Conservation (phyloP, 352 stramenopile genomes). For the Pythium angustatum region DNA sequence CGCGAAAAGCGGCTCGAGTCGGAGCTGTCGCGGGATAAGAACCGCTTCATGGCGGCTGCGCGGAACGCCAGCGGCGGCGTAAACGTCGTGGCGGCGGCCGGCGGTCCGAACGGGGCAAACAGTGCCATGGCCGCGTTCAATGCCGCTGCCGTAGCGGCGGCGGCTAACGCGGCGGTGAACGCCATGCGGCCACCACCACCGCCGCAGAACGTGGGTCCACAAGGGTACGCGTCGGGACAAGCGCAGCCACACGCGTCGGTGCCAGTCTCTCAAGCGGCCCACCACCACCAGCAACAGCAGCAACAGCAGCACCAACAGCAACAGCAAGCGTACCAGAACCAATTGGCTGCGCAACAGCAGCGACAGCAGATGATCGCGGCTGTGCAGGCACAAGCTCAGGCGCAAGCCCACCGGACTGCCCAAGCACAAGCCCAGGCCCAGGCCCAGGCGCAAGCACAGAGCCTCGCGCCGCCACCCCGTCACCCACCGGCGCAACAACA, state of each 20-base stretch:
- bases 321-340: constrained; percentile 27
- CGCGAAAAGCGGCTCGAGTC: constrained; percentile 84
- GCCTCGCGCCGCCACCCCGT: constrained; percentile 23
- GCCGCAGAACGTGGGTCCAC: constrained; percentile 1
- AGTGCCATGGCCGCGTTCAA: constrained; percentile 24
- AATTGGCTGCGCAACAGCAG: constrained; percentile 27
- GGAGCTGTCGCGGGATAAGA: constrained; percentile 76
- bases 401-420: constrained; percentile 14
- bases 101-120: neutral
- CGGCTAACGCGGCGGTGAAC: constrained; percentile 18
- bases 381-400: constrained; percentile 23
- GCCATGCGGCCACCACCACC: constrained; percentile 18
- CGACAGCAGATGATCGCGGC: constrained; percentile 34
- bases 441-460: constrained; percentile 26
- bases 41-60: constrained; percentile 42
- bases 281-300: constrained; percentile 10
- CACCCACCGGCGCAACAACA: constrained; percentile 31
- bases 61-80: neutral
- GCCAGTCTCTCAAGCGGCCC: neutral
- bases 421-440: constrained; percentile 24
- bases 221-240: neutral
- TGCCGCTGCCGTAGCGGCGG: constrained; percentile 10
- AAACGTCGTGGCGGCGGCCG: neutral
- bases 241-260: constrained; percentile 7
- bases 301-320: constrained; percentile 32